Evolutionary conservation across 768 basidiomycete species (phyloP), one percentile per base, ranked within the genome.

Genomic region (Trametes cingulata): DNA sequence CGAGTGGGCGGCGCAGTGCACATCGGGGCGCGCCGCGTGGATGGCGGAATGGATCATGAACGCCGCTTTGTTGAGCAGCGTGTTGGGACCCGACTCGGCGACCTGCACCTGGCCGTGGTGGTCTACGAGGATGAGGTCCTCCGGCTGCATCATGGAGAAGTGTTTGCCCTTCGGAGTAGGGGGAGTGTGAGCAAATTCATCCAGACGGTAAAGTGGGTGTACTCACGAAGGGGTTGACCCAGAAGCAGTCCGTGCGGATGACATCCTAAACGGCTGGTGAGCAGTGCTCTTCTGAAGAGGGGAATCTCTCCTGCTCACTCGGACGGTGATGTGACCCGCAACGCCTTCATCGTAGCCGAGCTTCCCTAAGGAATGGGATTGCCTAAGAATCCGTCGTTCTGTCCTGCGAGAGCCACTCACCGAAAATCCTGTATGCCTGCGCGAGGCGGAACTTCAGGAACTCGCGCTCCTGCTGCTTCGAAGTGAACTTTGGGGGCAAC

Each of bases 261-360:
- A 75, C 74, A 60, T 81, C 78, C 77, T 75, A 55, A 22, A 17
- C 22, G 49, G 12, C 42, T 33, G 19, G 39, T 20, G 40, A 47
- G 39, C 2, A 29, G 6, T 2, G 6, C n/a, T 29, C 27, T 29
- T 3, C 10, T 6, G 50, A 10, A 20, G 15, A 13, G 24, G 8
- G 36, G 12, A 19, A 19, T 0, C 22, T 1, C 20, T 25, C 19
- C 17, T 35, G 52, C 62, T 25, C 39, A 67, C 70, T 33, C 80
- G 75, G 36, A 81, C 77, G 25, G 82, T 82, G 60, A 83, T 82
- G 63, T 82, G 80, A 0, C 81, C 81, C 15, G 80, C 78, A 29
- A 78, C 72, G 33, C 80, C 81, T 61, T 82, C 79, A 46, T 76
- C 77, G 60, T 76, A 82, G 20, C 80, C 80, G 25, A 76, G 66